These are phyloP conservation scores for Sporormia fimetaria DNA, from an alignment of 495 filamentous ascomycete genomes.

Conservation along the genomic window DNA sequence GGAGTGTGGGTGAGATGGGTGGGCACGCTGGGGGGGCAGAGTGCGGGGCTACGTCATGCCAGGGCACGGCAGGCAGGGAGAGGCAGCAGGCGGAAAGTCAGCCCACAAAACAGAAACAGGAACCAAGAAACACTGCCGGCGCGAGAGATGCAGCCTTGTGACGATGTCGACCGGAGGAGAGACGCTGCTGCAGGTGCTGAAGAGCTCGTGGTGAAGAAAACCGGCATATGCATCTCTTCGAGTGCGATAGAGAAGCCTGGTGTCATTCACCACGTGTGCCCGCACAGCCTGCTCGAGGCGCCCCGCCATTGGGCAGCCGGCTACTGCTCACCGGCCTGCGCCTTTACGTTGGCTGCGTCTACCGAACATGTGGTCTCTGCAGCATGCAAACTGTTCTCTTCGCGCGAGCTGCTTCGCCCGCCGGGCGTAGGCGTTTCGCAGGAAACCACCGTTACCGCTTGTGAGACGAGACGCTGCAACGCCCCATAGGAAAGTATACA, in stretches of 20 bases:
- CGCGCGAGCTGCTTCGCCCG: not conserved
- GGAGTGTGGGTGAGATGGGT: slow-evolving; percentile 7
- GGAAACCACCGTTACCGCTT: too few relatives aligned
- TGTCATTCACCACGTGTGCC: slow-evolving; percentile 1
- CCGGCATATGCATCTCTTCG: not conserved
- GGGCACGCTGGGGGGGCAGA: not conserved
- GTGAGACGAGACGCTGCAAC: too few relatives aligned
- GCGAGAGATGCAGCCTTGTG: too few relatives aligned
- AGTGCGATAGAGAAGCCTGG: too few relatives aligned
- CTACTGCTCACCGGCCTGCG: not conserved
- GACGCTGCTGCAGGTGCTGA: slow-evolving; percentile 1
- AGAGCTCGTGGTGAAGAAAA: slow-evolving; percentile 2
- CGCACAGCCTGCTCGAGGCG: not conserved
- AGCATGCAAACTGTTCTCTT: slow-evolving; percentile 3
- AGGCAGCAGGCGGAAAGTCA: slow-evolving; percentile 1
- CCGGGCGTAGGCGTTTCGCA: too few relatives aligned
- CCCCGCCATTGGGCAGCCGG: not conserved
- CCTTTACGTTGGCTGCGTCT: too few relatives aligned
- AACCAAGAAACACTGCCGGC: too few relatives aligned
- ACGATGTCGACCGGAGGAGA: too few relatives aligned
- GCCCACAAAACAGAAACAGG: too few relatives aligned
- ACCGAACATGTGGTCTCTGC: too few relatives aligned
- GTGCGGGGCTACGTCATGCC: slow-evolving; percentile 3
- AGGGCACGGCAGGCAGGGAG: too few relatives aligned
- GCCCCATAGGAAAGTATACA: too few relatives aligned